Evolutionary conservation across 352 stramenopile genomes (phyloP), one percentile per base, ranked within the genome.

Genomic region (Pythium brassicae): DNA sequence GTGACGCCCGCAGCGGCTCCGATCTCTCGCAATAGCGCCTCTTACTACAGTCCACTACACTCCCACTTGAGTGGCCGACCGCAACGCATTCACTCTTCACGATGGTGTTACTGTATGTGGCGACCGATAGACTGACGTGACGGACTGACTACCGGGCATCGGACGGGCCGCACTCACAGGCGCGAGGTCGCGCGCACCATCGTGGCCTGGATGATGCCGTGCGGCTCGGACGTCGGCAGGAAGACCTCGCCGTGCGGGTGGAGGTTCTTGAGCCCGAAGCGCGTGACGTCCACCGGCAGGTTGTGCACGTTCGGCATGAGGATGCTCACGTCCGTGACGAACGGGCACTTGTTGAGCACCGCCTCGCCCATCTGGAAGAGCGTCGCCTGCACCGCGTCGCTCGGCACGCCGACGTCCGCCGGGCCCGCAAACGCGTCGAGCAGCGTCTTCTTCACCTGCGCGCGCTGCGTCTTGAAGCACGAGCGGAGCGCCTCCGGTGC

Each of bases 221-320:
- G 82, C 10, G 87, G 87, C 63, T 96, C 84, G 50, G 89, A 78
- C 34, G 80, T 93, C 8, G 86, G 84, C 43, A 90, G 69, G 53
- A 96, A 95, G 37, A 96, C 82, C 55, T 94, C 74, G n/a, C 86
- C 86, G 44, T 92, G 89, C 47, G 88, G 79, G 65, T 96, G 82
- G 50, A 78, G 87, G 66, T 95, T 96, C 66, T 82, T 80, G 51
- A 94, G 69, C 19, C 84, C 84, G 53, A 95, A 94, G 60, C 77
- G 79, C 62, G 76, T 71, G 47, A 96, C 66, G 52, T 95, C 79
- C 27, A 96, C 87, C 19, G 87, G 85, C 32, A 95, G 69, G 68
- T 96, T 94, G 74, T 96, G 87, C 56, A 96, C 85, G 69, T 95
- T 96, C 27, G 86, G 83, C 76, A 90, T 90, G n/a, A 61, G 69